Conservation (phyloP, 306 rosid species). For the Neltuma alba region DNA sequence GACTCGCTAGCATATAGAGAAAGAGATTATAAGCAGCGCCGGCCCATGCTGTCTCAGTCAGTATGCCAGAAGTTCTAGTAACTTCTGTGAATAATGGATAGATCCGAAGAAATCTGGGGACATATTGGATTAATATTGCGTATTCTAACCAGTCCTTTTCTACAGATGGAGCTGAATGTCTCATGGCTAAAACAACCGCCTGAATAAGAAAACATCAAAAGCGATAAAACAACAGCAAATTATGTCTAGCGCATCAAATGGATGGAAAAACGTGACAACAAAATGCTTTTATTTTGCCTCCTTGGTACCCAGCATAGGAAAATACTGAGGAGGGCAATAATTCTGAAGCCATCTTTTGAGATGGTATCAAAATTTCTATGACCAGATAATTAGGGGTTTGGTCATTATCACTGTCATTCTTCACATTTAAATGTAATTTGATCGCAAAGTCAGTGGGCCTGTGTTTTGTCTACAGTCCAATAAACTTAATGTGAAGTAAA, state of each 20-base stretch:
- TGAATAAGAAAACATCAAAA: constrained; percentile 33
- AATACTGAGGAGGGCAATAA: not conserved
- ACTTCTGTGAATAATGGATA: constrained; percentile 75
- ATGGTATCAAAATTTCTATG: not conserved
- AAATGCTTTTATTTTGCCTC: constrained; percentile 23
- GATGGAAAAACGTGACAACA: not conserved
- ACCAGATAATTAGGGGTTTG: not conserved
- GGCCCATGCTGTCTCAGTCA: constrained; percentile 90
- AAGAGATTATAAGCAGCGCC: constrained; percentile 86
- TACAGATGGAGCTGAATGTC: constrained; percentile 33
- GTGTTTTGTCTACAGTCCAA: not conserved
- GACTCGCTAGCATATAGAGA: constrained; percentile 89
- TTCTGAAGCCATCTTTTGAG: not conserved
- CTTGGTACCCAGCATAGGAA: constrained; percentile 3
- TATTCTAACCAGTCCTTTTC: constrained; percentile 57
- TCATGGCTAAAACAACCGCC: constrained; percentile 48
- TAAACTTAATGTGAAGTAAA: not conserved
- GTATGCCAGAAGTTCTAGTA: constrained; percentile 74
- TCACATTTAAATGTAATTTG: not conserved
- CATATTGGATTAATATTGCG: constrained; percentile 54
- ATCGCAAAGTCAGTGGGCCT: not conserved
- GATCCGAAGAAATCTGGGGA: constrained; percentile 77
- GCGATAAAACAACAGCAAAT: constrained; percentile 11
- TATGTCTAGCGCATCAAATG: constrained; percentile 1
- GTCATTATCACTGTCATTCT: not conserved